Base-by-base conservation (phyloP, 2,329 filamentous ascomycete species). In the Dactylellina drechsleri region DNA sequence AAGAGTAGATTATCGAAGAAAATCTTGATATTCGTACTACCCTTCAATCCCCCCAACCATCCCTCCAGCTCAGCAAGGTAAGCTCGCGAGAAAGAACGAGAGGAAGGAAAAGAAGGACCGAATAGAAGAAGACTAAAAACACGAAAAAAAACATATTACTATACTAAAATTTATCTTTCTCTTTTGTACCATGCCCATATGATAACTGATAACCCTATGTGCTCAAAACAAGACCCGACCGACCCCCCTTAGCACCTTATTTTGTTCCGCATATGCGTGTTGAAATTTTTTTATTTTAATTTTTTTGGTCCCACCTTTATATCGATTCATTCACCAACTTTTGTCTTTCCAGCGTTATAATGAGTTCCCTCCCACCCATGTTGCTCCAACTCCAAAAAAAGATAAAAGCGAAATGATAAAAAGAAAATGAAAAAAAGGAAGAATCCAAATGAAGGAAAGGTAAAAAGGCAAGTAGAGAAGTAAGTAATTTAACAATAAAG, bases 311-410 rank as follows among this genome's bases (percentile, higher is more conserved):
- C 62, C 70, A 66, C 52, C 61, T 52, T 64, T 49, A 74, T 28
- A 58, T 68, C 70, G 60, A 28, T n/a, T n/a, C n/a, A n/a, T n/a
- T 28, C 71, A 36, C 31, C 64, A 75, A 75, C 71, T 75, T 75
- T 75, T 75, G 58, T 75, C 71, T 75, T 75, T 68, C 71, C 71
- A 57, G 71, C 71, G 60, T 68, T 62, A 75, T 68, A 75, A 75
- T 68, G 71, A 75, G 71, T 64, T 71, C 71, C 71, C 71, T 75
- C 71, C 71, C 71, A 75, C 71, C 71, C 54, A 8, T 40, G 60
- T 28, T 68, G 71, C 71, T 75, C 71, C 71, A 66, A 75, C 71
- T 75, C 71, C 71, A 60, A 67, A 56, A 60, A 74, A 73, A 28
- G 26, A 7, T 4, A 57, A 66, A 59, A 26, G 16, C 12, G 26